Evolutionary conservation across 1,284 basidiomycete genomes (phyloP).

Genomic region (Cryptococcus sp.): DNA sequence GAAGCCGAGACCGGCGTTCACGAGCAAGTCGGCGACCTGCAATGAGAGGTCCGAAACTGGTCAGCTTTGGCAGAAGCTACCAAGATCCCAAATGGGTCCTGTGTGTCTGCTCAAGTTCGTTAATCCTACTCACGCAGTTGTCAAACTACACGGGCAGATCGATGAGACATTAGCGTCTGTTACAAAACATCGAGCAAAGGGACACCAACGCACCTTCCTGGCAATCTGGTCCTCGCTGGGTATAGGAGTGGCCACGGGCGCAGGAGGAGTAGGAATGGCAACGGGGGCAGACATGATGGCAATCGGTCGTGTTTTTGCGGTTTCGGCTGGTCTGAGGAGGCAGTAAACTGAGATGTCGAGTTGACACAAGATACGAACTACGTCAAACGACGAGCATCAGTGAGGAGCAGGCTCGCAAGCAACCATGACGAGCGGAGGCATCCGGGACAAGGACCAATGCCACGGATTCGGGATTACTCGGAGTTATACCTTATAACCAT

Average conservation of each 20-base stretch:
- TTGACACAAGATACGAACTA: too few species aligned
- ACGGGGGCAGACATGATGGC: constrained; percentile 29
- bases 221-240: constrained; percentile 83
- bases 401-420: too few species aligned
- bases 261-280: constrained; percentile 27
- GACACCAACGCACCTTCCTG: constrained; percentile 67
- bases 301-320: constrained; percentile 1
- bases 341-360: neutral
- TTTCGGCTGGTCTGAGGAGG: neutral
- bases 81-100: too few species aligned
- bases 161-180: neutral
- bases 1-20: constrained; percentile 85
- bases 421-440: too few species aligned
- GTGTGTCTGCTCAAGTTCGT: too few species aligned
- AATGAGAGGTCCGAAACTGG: constrained; percentile 6
- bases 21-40: constrained; percentile 57
- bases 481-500: too few species aligned
- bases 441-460: too few species aligned
- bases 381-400: too few species aligned
- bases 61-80: constrained; percentile 7
- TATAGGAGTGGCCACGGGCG: constrained; percentile 58
- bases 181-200: neutral
- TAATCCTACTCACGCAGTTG: constrained; percentile 72
- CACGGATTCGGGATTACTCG: too few species aligned
- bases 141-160: constrained; percentile 66